Percentiles rank a stretch among this genome's conserved stretches.
phyloP scores from a whole-genome alignment of 2,329 filamentous ascomycete genomes.

The Epichloe baconii region DNA sequence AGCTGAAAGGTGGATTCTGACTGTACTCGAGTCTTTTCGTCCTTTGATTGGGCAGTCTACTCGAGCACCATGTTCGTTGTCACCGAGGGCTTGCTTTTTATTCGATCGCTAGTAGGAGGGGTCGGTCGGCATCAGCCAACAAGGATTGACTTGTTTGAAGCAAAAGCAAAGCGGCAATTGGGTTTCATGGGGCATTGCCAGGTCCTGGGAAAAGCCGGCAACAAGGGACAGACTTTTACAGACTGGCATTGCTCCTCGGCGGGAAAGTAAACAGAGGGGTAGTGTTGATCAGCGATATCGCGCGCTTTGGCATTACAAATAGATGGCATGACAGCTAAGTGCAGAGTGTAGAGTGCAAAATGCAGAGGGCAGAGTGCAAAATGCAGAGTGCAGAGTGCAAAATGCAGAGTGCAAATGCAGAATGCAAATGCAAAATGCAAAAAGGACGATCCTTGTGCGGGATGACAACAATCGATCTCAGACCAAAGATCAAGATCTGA shows the following conservation, averaged over 20 bases:
- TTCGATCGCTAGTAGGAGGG: neutral
- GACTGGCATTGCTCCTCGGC: neutral
- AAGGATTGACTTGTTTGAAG: neutral
- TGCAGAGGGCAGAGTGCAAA: neutral
- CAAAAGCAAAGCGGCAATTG: neutral
- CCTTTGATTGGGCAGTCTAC: neutral
- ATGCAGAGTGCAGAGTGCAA: no score
- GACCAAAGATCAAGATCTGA: conserved; percentile 2
- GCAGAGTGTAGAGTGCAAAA: no score
- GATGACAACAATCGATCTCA: neutral
- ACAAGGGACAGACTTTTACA: neutral
- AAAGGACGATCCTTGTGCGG: neutral
- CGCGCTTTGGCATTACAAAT: neutral
- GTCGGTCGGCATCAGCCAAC: neutral
- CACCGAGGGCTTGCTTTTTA: conserved; percentile 1
- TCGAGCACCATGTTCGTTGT: conserved; percentile 2
- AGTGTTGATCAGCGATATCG: neutral
- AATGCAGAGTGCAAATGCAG: neutral
- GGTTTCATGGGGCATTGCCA: neutral
- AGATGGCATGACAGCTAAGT: neutral
- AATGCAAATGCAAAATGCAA: neutral
- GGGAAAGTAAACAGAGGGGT: conserved; percentile 2
- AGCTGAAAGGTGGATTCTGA: conserved; percentile 1
- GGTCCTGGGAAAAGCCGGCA: neutral
- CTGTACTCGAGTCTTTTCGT: neutral